phyloP scores from a whole-genome alignment of 805 yeast species.

The Suhomyces tanzawaensis region DNA sequence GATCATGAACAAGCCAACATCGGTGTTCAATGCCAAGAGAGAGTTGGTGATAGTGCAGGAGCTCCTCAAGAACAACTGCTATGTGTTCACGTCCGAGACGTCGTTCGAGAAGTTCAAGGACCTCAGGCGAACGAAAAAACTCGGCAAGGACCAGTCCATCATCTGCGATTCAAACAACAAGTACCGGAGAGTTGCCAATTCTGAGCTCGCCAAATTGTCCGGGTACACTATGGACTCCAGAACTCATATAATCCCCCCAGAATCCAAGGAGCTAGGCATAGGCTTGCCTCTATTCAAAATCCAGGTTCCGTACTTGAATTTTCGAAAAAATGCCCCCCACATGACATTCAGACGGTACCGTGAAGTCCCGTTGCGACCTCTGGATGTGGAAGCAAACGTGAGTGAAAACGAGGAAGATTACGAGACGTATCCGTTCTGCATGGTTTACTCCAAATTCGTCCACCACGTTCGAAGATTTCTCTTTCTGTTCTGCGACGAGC shows the following conservation, averaged over 20 bases:
- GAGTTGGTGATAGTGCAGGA: constrained; percentile 31
- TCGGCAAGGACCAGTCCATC: constrained; percentile 18
- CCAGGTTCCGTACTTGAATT: constrained; percentile 35
- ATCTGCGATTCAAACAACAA: constrained; percentile 17
- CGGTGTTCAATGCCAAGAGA: constrained; percentile 27
- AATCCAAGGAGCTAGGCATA: constrained; percentile 27
- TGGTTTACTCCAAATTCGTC: constrained; percentile 28
- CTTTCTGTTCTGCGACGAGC: constrained; percentile 24
- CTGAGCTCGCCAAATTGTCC: constrained; percentile 2
- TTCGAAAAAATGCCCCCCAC: constrained; percentile 35
- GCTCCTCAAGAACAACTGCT: constrained; percentile 26
- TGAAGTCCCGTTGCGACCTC: constrained; percentile 29
- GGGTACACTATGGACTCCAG: constrained; percentile 23
- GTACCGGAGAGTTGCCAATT: constrained; percentile 13
- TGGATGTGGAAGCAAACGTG: constrained; percentile 6
- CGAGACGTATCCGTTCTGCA: constrained; percentile 35
- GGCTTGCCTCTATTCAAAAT: constrained; percentile 40
- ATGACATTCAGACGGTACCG: constrained; percentile 29
- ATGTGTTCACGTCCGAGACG: constrained; percentile 30
- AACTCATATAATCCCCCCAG: constrained; percentile 32
- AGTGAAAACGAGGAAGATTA: constrained; percentile 22
- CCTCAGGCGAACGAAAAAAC: constrained; percentile 20
- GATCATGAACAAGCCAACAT: constrained; percentile 21
- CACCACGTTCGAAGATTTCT: constrained; percentile 26
- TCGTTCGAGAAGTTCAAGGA: constrained; percentile 29